Base-by-base conservation (phyloP, 2,329 filamentous ascomycete species). In the Curvularia sp. region DNA sequence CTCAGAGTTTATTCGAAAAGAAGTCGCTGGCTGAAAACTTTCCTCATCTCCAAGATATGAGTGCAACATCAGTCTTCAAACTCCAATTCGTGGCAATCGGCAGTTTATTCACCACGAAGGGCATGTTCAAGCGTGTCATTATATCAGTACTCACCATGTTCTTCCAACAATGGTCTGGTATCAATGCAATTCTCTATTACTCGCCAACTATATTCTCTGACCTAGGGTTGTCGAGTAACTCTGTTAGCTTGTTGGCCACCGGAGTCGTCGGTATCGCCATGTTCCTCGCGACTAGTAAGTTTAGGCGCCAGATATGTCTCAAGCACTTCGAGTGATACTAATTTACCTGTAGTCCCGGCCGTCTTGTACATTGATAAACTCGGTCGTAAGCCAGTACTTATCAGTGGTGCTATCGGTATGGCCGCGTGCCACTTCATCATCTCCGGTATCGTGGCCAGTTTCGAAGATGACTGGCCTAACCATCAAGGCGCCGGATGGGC, bases 1-100 rank as follows among this genome's bases (percentile, higher is more conserved):
- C 90, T 0, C 89, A 92, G 74, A 87, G 86, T 0, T 75, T 90
- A 5, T 94, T 93, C 63, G 90, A 93, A 77, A 90, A 92, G 77
- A 84, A 87, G 32, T 86, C 85, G 0, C 82, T 89, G 1, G 84
- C 84, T 0, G 87, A 89, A 63, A 82, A 87, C 32, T 92, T 90
- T 74, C 90, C 90, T 0, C 80, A 88, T 30, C 78, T 90, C 8
- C 79, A 82, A 2, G 82, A 87, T 54, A 81, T 82, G 53, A 89
- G 85, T 0, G 61, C 76, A 80, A 0, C 84, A 81, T 84, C 55
- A 88, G 89, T 72, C 83, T 77, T 8, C 49, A 76, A 76, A 54
- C 63, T 77, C 47, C 88, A 91, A 66, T 91, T 87, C 57, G 84
- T 91, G 1, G 86, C 87, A 12, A 86, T 89, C 58, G 82, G 79